Evolutionary conservation across 2,329 filamentous ascomycete genomes (phyloP).

Genomic region (Cordyceps pruinosa): DNA sequence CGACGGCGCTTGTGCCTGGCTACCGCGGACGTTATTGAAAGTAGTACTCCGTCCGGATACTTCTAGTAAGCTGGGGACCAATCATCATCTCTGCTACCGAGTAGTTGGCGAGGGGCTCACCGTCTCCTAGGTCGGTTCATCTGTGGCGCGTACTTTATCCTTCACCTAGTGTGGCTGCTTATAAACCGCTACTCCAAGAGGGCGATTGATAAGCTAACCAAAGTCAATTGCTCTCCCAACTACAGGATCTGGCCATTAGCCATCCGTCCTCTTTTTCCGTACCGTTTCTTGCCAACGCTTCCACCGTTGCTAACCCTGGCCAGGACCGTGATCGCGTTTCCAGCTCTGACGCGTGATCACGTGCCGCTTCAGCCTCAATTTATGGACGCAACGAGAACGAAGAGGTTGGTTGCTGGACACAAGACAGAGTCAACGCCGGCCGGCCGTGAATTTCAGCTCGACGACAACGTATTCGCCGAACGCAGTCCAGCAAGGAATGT

Average conservation of each 20-base stretch:
- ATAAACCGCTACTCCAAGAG: not conserved
- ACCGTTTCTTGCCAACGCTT: not conserved
- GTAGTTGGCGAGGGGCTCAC: no score
- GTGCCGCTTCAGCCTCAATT: not conserved
- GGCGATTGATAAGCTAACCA: not conserved
- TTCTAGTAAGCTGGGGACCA: no score
- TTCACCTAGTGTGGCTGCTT: not conserved
- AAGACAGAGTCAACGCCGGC: not conserved
- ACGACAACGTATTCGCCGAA: not conserved
- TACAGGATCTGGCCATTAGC: no score
- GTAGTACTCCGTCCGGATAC: not conserved
- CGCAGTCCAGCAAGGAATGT: not conserved
- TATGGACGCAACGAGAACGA: not conserved
- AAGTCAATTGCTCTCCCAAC: no score
- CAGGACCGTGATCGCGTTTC: not conserved
- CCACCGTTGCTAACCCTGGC: not conserved
- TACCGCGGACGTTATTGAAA: not conserved
- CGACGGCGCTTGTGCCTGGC: not conserved
- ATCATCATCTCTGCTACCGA: no score
- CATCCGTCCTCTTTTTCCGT: not conserved
- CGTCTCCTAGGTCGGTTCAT: no score
- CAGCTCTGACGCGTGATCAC: conserved; percentile 5
- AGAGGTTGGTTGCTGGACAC: not conserved
- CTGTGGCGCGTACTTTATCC: no score
- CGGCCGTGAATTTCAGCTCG: not conserved